Base-by-base conservation (phyloP, 1,139 yeast genomes). In the Tardiomyces digboiensis region DNA sequence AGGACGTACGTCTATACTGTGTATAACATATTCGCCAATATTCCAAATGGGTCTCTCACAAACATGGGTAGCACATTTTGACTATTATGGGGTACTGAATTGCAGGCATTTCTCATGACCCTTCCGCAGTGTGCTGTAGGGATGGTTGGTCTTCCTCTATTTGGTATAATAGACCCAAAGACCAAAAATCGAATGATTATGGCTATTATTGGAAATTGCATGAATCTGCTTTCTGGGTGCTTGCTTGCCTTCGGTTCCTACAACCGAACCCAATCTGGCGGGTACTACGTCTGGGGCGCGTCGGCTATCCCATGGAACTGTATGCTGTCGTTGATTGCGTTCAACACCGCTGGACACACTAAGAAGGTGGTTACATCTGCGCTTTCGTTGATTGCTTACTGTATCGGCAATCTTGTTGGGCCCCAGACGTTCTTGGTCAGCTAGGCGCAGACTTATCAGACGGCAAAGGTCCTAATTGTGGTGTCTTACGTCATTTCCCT, bases 341-440 rank as follows among this genome's bases (percentile, higher is more conserved):
- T 78, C 4, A 78, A 79, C 52, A 68, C 72, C 18, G 80, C 81
- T 7, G 84, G 84, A 14, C 76, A 76, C 48, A 77, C 84, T 36
- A 79, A 78, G 59, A 77, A 74, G 58, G 62, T 65, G 44, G 69
- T 75, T 38, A 68, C 69, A 38, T 59, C 59, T 41, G 66, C 69
- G 1, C 44, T 74, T 61, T 55, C 76, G 43, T 66, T 78, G 47
- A 62, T 78, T 43, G 78, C 75, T 2, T 78, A 76, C 59, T 76
- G 82, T 52, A 75, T 72, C 36, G 84, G 84, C 29, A 78, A 77
- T 52, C 64, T 75, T 44, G 62, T 72, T 43, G 83, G 83, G 4
- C 79, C 82, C 1, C 81, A 75, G 52, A 74, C 80, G 1, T 78
- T 77, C 57, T 58, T 67, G 42, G 60, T 67, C 0, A 51, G 50